Evolutionary conservation across 305 asterid genomes (phyloP).

Genomic region (Fraxinus platypoda): DNA sequence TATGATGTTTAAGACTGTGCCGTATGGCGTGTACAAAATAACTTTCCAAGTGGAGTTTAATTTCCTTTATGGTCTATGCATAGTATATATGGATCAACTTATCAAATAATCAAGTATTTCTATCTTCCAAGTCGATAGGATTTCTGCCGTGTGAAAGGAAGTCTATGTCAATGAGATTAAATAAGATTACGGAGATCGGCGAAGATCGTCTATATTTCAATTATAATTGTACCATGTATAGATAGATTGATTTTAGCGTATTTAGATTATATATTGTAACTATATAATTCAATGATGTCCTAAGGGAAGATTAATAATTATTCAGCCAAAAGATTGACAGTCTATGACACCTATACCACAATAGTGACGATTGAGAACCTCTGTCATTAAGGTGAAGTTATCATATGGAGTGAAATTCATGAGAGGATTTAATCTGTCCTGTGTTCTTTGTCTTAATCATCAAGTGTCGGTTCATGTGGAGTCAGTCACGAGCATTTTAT

Average conservation of each 20-base stretch:
- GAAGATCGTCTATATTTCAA: background rate
- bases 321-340: background rate
- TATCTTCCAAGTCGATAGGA: background rate
- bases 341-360: background rate
- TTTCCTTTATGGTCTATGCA: background rate
- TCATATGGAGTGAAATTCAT: constrained; percentile 2
- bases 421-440: constrained; percentile 12
- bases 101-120: constrained; percentile 2
- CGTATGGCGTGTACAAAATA: constrained; percentile 1
- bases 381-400: background rate
- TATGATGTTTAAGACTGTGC: background rate
- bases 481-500: background rate
- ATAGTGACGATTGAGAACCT: background rate
- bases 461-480: constrained; percentile 13
- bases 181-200: background rate
- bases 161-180: background rate
- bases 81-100: constrained; percentile 6
- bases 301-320: background rate
- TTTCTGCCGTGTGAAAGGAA: background rate
- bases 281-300: background rate
- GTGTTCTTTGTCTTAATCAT: background rate
- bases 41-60: constrained; percentile 1
- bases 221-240: background rate
- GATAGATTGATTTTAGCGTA: background rate
- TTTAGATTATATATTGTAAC: no score